These are phyloP conservation scores for Pseudopyrenochaeta lycopersici DNA, from an alignment of 2,329 filamentous ascomycete genomes.

Conservation along the genomic window DNA sequence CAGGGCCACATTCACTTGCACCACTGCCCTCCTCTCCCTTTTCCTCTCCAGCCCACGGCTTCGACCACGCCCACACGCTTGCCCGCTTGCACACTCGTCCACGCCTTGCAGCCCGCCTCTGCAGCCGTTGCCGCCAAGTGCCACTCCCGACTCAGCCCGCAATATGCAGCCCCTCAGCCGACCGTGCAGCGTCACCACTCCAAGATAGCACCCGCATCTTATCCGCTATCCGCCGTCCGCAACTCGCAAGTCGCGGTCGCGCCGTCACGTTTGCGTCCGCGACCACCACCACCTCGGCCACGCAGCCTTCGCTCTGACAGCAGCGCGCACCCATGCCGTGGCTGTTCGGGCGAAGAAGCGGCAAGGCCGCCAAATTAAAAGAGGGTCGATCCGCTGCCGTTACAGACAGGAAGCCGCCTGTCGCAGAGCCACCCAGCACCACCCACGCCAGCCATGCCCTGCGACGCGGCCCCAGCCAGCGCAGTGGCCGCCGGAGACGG, in stretches of 20 bases:
- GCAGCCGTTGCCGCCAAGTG: conserved; percentile 8
- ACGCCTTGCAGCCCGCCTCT: conserved; percentile 3
- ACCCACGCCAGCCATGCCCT: conserved; percentile 35
- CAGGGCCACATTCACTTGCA: conserved; percentile 5
- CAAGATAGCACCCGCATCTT: conserved; percentile 26
- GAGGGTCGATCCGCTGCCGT: conserved; percentile 56
- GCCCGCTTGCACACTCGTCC: neutral
- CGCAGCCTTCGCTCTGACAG: conserved; percentile 11
- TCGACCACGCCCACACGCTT: neutral
- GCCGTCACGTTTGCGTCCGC: conserved; percentile 28
- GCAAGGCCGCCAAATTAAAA: conserved; percentile 66
- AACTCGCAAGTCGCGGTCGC: neutral
- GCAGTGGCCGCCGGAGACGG: conserved; percentile 39
- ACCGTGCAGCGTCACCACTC: conserved; percentile 19
- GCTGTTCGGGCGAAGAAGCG: conserved; percentile 81
- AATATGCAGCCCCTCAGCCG: conserved; percentile 31
- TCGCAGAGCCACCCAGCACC: conserved; percentile 29
- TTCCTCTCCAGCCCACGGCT: conserved; percentile 2
- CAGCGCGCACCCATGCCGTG: conserved; percentile 70
- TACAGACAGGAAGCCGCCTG: conserved; percentile 57
- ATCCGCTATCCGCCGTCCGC: conserved; percentile 18
- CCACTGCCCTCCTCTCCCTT: conserved; percentile 13
- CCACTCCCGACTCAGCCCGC: conserved; percentile 13
- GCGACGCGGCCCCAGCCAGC: conserved; percentile 34
- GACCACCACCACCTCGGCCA: conserved; percentile 12